Base-by-base conservation (phyloP, 73 alveolate species). In the Paramecium primaurelia region DNA sequence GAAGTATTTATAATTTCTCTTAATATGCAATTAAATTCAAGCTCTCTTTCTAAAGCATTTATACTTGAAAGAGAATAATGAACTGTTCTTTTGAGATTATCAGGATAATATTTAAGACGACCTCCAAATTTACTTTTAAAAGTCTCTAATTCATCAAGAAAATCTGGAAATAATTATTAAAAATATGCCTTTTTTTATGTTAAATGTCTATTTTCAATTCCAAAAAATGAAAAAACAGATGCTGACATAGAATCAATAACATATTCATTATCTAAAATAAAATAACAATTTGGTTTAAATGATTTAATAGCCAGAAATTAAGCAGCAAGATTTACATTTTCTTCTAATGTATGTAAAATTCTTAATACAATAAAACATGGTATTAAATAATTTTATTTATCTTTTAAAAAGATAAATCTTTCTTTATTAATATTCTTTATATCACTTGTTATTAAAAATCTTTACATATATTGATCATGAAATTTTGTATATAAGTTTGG, bases 401-500 rank as follows among this genome's bases (percentile, higher is more conserved):
- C 68, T 38, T 75, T 75, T 36, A 75, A 42, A 12, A 75, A 75
- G 10, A 75, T 75, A 6, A 75, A 36, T 18, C 88, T 30, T 1
- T 30, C 88, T 36, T 75, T 75, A 36, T 38, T 75, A 8, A 75
- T 20, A 75, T 38, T 38, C 47, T 75, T 75, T 3, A 25, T 42
- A 25, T 75, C 60, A 36, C 60, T 42, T 4, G 60, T 42, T n/a
- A 75, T 12, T 18, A 75, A 38, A 75, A 75, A 75, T 16, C 30
- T 75, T 38, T 75, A 42, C 25, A 75, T 75, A 7, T 75, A 75
- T 1, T 75, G 59, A 75, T 75, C 88, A 42, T 75, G 88, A 42
- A n/a, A 42, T 42, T 75, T 75, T 38, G 58, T 25, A 20, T 38
- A 75, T 3, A 75, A 25, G 8, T 75, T 38, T 36, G 88, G 88